Percentiles rank a stretch among this genome's conserved stretches.
These are phyloP conservation scores for Luffa acutangula DNA, from an alignment of 306 rosid species.

Conservation along the genomic window DNA sequence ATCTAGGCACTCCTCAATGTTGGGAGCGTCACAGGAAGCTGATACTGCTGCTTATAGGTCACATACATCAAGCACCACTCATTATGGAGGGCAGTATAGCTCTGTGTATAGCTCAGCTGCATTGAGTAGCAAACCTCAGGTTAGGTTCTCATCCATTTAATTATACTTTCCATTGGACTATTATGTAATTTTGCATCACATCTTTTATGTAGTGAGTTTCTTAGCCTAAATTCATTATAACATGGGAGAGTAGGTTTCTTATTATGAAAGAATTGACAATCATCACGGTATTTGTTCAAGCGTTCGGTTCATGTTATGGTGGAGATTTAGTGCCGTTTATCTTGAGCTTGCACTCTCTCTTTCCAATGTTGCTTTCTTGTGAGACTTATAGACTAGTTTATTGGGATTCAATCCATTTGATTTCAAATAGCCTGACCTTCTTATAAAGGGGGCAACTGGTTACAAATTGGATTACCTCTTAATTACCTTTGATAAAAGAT, in stretches of 20 bases:
- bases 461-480: background rate
- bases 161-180: background rate
- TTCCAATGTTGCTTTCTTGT: background rate
- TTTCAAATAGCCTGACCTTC: background rate
- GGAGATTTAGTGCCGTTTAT: background rate
- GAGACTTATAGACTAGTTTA: background rate
- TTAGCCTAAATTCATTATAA: background rate
- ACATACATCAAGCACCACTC: constrained; percentile 52
- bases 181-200: background rate
- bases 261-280: background rate
- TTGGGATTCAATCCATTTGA: background rate
- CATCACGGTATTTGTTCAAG: background rate
- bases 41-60: constrained; percentile 58
- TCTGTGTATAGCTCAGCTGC: constrained; percentile 74
- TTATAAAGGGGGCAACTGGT: background rate
- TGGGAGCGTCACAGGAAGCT: constrained; percentile 65
- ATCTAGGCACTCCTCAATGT: constrained; percentile 63
- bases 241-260: background rate
- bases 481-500: background rate
- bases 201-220: background rate
- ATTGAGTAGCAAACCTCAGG: constrained; percentile 69
- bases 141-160: constrained; percentile 35
- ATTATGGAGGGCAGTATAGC: constrained; percentile 90
- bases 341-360: background rate
- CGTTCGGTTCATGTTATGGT: background rate